Base-by-base conservation (phyloP, 768 basidiomycete species). In the Leccinum boreale region DNA sequence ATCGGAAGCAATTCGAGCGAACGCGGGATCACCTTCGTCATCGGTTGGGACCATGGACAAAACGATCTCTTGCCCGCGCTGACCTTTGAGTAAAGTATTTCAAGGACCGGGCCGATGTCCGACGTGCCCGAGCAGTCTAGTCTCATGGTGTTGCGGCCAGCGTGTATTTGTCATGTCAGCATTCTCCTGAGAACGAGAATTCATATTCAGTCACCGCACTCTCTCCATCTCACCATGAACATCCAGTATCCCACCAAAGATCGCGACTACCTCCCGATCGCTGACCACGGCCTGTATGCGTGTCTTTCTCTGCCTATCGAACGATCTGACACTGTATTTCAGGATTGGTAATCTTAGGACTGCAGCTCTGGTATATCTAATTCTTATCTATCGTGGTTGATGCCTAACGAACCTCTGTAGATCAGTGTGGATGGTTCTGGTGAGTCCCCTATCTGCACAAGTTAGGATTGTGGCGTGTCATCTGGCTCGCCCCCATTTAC, bases 271-370 rank as follows among this genome's bases (percentile, higher is more conserved):
- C 71, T 86, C 50, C 77, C 87, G 21, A 87, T 93, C 54, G 83
- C 88, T 15, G 90, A 92, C 66, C 91, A 93, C 76, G 90, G 79
- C 48, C 70, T 93, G 88, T 91, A 70, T 70, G 85, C 72, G 26
- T 53, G n/a, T 36, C 29, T 19, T 24, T 49, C 31, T 47, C 3
- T 19, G 11, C 23, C 7, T 26, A 52, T 60, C n/a, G 14, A 31
- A 24, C 15, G 10, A 59, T 59, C 63, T 66, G 42, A 65, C 56
- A 46, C 15, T 10, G 3, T 46, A 1, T 50, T 52, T 49, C 61
- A 92, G 90, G 47, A 92, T 93, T 57, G 92, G 91, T 9, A 93
- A 93, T 69, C 73, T 93, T 58, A 82, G 87, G 54, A 93, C 91
- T 1, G 91, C 92, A 45, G 91, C 92, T 10, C 73, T 94, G 61